Percentiles rank a stretch among this genome's conserved stretches.
Conservation (phyloP, 768 basidiomycete genomes). For the Lentinus brumalis region DNA sequence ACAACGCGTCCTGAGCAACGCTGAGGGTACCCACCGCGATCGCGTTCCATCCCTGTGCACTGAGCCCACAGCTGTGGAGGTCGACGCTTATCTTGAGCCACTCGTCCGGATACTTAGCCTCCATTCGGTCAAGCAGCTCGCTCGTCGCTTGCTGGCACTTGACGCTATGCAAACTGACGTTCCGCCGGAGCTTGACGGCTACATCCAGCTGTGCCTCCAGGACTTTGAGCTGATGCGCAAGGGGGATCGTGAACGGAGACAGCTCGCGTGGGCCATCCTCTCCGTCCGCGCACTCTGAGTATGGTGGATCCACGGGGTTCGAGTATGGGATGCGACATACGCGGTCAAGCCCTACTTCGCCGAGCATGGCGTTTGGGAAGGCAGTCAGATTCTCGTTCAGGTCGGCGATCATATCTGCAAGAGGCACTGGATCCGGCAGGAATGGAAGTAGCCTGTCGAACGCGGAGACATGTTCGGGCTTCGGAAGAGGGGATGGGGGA, state of each 20-base stretch:
- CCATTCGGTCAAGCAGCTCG: constrained; percentile 63
- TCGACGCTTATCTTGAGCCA: constrained; percentile 80
- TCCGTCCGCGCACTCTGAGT: constrained; percentile 5
- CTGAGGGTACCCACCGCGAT: constrained; percentile 60
- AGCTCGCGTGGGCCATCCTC: constrained; percentile 48
- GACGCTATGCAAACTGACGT: constrained; percentile 88
- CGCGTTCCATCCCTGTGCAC: constrained; percentile 69
- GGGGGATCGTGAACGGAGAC: constrained; percentile 76
- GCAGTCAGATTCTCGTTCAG: constrained; percentile 60
- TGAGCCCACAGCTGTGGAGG: constrained; percentile 88
- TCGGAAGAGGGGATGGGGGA: constrained; percentile 25
- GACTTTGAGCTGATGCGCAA: constrained; percentile 80
- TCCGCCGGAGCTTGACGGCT: constrained; percentile 77
- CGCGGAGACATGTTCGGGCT: constrained; percentile 34
- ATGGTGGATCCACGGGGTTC: constrained; percentile 38
- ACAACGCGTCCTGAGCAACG: neutral
- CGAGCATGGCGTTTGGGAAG: constrained; percentile 79
- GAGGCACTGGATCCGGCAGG: constrained; percentile 73
- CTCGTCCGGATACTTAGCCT: constrained; percentile 51
- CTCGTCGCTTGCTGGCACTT: constrained; percentile 70
- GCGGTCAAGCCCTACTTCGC: constrained; percentile 92
- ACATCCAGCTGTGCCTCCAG: constrained; percentile 82
- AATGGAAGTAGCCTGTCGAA: constrained; percentile 60
- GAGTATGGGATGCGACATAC: constrained; percentile 71
- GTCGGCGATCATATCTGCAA: constrained; percentile 58